Base-by-base conservation (phyloP, 2,329 filamentous ascomycete genomes). In the Trichoderma aggressivum region DNA sequence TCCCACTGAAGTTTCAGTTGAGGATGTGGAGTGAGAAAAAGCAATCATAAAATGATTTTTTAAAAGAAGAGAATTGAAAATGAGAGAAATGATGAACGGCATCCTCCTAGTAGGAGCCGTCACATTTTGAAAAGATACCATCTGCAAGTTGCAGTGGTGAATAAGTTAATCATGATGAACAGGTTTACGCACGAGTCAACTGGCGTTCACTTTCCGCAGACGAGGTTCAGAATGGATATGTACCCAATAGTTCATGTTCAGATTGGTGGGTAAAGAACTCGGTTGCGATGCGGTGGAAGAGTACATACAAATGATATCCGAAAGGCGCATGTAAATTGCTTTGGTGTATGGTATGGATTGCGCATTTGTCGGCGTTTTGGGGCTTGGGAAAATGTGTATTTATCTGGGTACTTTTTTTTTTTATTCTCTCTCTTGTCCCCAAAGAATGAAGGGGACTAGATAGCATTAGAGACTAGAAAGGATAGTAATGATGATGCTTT, bases 1-100 rank as follows among this genome's bases (percentile, higher is more conserved):
- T 11, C 73, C 77, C 21, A 74, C 79, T 72, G 80, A 82, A 76
- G 76, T 78, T 50, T 77, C 77, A 72, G 78, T 75, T 47, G 75
- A 76, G 59, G 77, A 76, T 56, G 77, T 75, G 34, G 70, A 77
- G 56, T 67, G 47, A 71, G 14, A 50, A 26, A 14, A 34, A 3
- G n/a, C 30, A 56, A 70, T 62, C 59, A 70, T 62, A 63, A 63
- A 70, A 32, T 63, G 60, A 63, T 63, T 39, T 34, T 30, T 3
- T 28, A 3, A 28, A 28, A 18, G 11, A 47, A 10, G 18, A 14
- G 56, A 56, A 26, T 50, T 12, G 26, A 30, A 30, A 10, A 58
- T 6, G 16, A 64, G 28, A 50, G 10, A 21, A 58, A 65, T 62
- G 58, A 34, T 24, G 7, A 58, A 66, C 39, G 43, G 66, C 66